A percentile compares a stretch with the other conserved stretches of the same genome.
phyloP scores from a whole-genome alignment of 2,329 filamentous ascomycete genomes.

The Pestalotiopsis fici region DNA sequence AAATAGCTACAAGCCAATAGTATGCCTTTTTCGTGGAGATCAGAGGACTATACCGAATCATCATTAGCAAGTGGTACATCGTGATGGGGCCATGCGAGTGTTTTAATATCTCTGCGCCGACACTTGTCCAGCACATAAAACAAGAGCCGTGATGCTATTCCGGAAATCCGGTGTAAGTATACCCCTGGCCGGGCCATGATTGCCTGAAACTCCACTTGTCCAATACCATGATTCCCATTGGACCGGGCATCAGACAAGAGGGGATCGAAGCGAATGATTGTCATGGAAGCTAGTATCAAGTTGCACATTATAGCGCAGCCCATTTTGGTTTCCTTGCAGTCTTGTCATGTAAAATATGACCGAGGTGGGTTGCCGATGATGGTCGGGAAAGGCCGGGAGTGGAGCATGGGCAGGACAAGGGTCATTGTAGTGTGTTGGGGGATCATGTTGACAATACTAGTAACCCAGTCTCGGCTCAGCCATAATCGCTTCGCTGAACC shows the following conservation, averaged over 20 bases:
- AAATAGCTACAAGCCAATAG: background rate
- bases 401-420: background rate
- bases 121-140: background rate
- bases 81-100: background rate
- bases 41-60: background rate
- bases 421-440: background rate
- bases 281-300: background rate
- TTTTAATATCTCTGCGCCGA: background rate
- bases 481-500: background rate
- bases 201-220: background rate
- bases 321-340: background rate
- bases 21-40: background rate
- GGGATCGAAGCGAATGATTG: background rate
- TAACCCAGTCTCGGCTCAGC: background rate
- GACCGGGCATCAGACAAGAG: background rate
- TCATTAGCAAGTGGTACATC: background rate
- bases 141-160: background rate
- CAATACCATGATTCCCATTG: background rate
- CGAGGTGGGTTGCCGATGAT: background rate
- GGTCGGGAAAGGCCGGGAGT: slow-evolving; percentile 5
- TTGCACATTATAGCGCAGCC: background rate
- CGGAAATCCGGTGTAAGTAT: background rate
- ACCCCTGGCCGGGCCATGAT: background rate
- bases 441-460: background rate
- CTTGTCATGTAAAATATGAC: background rate